Conservation (phyloP, 805 yeast genomes). For the Metahyphopichia silvanorum region DNA sequence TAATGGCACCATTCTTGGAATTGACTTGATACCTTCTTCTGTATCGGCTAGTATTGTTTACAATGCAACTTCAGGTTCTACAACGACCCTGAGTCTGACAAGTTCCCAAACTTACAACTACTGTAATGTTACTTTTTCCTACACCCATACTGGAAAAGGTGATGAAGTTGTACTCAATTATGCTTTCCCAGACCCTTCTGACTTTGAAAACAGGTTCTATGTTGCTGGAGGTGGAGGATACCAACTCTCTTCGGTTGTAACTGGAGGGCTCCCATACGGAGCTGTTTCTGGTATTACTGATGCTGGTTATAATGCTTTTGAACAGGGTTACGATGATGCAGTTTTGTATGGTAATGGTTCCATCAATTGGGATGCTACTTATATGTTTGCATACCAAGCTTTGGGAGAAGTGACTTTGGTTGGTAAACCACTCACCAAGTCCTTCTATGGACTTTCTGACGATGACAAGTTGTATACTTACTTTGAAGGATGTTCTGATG, state of each 20-base stretch:
- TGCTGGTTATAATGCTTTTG: conserved; percentile 6
- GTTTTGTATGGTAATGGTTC: conserved; percentile 6
- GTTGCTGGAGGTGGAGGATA: conserved; percentile 6
- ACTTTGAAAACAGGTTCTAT: conserved; percentile 4
- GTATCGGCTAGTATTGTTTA: conserved; percentile 1
- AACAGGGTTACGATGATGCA: conserved; percentile 1
- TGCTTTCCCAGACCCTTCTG: conserved; percentile 4
- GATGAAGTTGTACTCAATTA: conserved; percentile 2
- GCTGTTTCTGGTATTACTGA: conserved; percentile 4
- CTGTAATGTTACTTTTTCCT: conserved; percentile 3
- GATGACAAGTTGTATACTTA: conserved; percentile 4
- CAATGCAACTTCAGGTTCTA: neutral
- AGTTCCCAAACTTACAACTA: conserved; percentile 1
- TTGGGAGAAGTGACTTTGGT: conserved; percentile 6
- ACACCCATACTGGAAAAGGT: conserved; percentile 3
- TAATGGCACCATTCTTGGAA: conserved; percentile 5
- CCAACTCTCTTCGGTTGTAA: conserved; percentile 2
- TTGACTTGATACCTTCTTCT: conserved; percentile 2
- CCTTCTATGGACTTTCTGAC: conserved; percentile 3
- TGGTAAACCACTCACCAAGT: conserved; percentile 3
- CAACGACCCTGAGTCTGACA: neutral
- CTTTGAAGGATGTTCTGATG: conserved; percentile 6
- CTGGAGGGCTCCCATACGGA: conserved; percentile 4
- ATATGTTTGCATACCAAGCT: conserved; percentile 6
- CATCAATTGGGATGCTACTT: conserved; percentile 6